phyloP scores from a whole-genome alignment of 208 protist genomes.

The Angomonas ambiguus region DNA sequence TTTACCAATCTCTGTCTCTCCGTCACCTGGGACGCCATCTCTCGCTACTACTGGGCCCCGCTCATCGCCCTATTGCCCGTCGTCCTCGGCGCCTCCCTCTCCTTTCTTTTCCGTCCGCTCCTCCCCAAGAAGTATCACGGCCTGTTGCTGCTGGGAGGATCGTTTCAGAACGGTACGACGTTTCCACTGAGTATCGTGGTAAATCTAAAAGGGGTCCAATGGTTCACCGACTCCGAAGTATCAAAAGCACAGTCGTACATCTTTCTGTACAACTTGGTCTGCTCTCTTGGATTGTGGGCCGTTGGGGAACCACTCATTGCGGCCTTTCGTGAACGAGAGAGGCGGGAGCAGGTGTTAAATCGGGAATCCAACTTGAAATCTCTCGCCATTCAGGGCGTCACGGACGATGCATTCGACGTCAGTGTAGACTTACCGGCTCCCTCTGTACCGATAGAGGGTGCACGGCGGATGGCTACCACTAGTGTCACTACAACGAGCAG shows the following conservation, averaged over 20 bases:
- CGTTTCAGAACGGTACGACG: conserved; percentile 68
- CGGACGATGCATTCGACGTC: conserved; percentile 15
- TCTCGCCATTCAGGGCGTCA: conserved; percentile 13
- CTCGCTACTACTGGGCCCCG: conserved; percentile 55
- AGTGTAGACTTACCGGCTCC: too few relatives aligned
- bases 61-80: conserved; percentile 44
- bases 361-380: too few relatives aligned
- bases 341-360: too few relatives aligned
- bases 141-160: conserved; percentile 43
- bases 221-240: conserved; percentile 26
- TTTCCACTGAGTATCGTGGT: conserved; percentile 51
- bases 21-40: conserved; percentile 46
- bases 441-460: too few relatives aligned
- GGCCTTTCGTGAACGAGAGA: conserved; percentile 5
- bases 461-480: too few relatives aligned
- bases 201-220: conserved; percentile 54
- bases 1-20: conserved; percentile 61
- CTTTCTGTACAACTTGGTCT: conserved; percentile 73
- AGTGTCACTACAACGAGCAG: too few relatives aligned
- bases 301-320: conserved; percentile 40
- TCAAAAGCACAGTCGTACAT: conserved; percentile 48
- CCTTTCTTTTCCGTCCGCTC: conserved; percentile 23
- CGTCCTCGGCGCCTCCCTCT: conserved; percentile 25
- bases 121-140: conserved; percentile 40
- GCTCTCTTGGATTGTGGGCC: conserved; percentile 51